Evolutionary conservation across 2,329 filamentous ascomycete genomes (phyloP).

Genomic region (Colletotrichum kahawae): DNA sequence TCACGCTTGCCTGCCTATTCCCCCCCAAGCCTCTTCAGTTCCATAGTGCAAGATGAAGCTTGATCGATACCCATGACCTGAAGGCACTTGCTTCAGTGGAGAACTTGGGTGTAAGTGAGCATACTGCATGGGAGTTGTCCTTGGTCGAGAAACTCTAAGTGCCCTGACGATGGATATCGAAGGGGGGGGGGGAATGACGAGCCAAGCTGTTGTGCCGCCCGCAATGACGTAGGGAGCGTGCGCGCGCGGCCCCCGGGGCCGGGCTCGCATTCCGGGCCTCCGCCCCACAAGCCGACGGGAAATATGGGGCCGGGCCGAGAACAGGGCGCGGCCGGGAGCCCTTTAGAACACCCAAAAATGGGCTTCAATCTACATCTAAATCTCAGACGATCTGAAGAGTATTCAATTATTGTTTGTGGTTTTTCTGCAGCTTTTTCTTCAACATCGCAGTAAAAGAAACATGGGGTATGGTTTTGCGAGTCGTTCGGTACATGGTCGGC

Average conservation of each 20-base stretch:
- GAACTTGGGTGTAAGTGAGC: background rate
- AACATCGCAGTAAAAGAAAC: background rate
- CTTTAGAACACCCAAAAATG: background rate
- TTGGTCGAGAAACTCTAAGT: conserved; percentile 3
- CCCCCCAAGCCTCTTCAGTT: background rate
- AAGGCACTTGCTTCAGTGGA: background rate
- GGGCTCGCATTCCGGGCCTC: background rate
- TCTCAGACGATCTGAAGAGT: fast-evolving
- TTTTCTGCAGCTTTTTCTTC: background rate
- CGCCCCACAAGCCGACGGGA: background rate
- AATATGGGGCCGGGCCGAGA: background rate
- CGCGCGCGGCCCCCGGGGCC: background rate
- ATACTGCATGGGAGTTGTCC: background rate
- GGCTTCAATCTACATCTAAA: background rate
- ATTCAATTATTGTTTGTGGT: background rate
- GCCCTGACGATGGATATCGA: background rate
- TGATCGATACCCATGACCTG: background rate
- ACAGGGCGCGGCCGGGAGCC: background rate
- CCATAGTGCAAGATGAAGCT: background rate
- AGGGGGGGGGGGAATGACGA: background rate
- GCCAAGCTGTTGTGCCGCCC: background rate
- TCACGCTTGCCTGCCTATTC: background rate
- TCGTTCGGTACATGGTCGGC: background rate
- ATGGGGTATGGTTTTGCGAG: background rate
- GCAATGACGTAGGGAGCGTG: conserved; percentile 14